Evolutionary conservation across 2,329 filamentous ascomycete species (phyloP), one percentile per base, ranked within the genome.

Genomic region (Hymenoscyphus albidus): DNA sequence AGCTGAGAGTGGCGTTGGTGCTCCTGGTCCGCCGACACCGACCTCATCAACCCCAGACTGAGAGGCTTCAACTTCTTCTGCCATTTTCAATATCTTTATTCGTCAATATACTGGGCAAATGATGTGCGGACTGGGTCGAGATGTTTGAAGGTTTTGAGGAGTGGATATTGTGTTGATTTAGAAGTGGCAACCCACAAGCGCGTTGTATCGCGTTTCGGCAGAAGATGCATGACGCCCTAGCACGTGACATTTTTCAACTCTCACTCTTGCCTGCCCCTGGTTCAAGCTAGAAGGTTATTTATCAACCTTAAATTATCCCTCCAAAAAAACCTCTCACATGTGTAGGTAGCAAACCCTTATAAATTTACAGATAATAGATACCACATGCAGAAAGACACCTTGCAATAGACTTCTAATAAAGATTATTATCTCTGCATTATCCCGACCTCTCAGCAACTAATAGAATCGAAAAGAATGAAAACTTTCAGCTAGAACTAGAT

Each of bases 1-100:
- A 58, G 91, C 90, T 58, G 85, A 82, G 35, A 99, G 83, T 58
- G 94, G 93, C 63, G 93, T 97, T 2, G 95, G 95, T n/a, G 95
- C 95, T 69, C 95, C 95, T 64, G 94, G 94, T 12, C 91, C 93
- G 63, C 89, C 87, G 74, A 87, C 84, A 67, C 87, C 85, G 72
- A 84, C 83, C 65, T 96, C 92, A 64, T 95, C 93, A 71, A 87
- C 85, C 64, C 84, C 84, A 67, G 89, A 88, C 69, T 96, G 91
- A 44, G 87, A 86, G 68, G 89, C 85, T 69, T 86, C 84, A 22
- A 75, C 63, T 58, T 76, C 75, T 62, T 76, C 74, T 18, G 72
- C 68, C 73, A 75, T 76, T 12, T 32, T 71, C 22, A 48, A 58
- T 60, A 18, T 18, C 18, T 51, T 27, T 6, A 13, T n/a, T 51